Conservation (phyloP, 768 basidiomycete species). For the Boletellus ananas region DNA sequence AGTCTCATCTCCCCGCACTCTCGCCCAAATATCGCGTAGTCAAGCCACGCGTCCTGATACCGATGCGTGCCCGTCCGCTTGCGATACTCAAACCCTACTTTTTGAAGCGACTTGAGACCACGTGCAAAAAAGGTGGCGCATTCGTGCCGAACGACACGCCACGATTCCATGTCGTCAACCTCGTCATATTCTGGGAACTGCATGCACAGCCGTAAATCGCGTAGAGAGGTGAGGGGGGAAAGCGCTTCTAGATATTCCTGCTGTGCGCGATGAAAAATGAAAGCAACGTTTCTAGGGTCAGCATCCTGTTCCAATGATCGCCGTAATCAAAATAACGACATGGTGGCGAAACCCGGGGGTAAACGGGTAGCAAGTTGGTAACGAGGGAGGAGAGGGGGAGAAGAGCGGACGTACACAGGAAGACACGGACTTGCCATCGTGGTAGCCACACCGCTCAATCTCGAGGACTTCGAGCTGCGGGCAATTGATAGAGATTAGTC, state of each 20-base stretch:
- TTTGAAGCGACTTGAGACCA: conserved; percentile 30
- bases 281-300: conserved; percentile 31
- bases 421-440: conserved; percentile 36
- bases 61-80: conserved; percentile 35
- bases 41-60: conserved; percentile 36
- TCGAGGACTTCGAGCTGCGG: conserved; percentile 33
- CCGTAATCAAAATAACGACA: conserved; percentile 20
- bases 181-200: conserved; percentile 35
- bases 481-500: conserved; percentile 25
- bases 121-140: conserved; percentile 29
- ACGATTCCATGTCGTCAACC: conserved; percentile 30
- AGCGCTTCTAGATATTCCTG: conserved; percentile 35
- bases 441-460: conserved; percentile 35
- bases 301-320: conserved; percentile 23
- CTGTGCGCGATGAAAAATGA: conserved; percentile 26
- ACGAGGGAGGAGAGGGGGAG: conserved; percentile 9
- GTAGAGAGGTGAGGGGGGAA: conserved; percentile 25
- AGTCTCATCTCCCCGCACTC: conserved; percentile 20
- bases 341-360: conserved; percentile 10
- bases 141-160: conserved; percentile 28
- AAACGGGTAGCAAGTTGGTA: conserved; percentile 11
- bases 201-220: conserved; percentile 33
- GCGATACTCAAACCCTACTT: conserved; percentile 35
- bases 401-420: conserved; percentile 31
- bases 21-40: conserved; percentile 26